phyloP scores from a whole-genome alignment of 2,329 filamentous ascomycete genomes.

The Passalora sequoiae region DNA sequence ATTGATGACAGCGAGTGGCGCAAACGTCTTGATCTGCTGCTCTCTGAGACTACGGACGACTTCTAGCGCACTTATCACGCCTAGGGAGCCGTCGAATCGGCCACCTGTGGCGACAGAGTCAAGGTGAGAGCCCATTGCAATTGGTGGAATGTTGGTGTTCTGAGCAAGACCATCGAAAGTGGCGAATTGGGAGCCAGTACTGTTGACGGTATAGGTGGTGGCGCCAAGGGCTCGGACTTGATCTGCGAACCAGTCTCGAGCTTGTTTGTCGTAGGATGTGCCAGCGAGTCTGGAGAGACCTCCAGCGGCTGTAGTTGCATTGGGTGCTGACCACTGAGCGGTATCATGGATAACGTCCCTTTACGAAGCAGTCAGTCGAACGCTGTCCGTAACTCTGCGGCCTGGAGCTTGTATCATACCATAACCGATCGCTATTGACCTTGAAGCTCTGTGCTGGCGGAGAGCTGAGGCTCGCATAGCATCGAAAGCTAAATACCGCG shows the following conservation, averaged over 20 bases:
- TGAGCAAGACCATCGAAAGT: slow-evolving; percentile 22
- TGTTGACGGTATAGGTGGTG: slow-evolving; percentile 25
- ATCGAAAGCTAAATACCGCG: no score
- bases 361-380: not conserved
- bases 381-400: no score
- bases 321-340: slow-evolving; percentile 20
- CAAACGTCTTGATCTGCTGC: slow-evolving; percentile 25
- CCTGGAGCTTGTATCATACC: slow-evolving; percentile 3
- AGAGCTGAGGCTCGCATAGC: slow-evolving; percentile 5
- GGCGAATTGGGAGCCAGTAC: slow-evolving; percentile 26
- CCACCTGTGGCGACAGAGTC: slow-evolving; percentile 21
- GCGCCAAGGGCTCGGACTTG: slow-evolving; percentile 23
- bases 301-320: slow-evolving; percentile 11
- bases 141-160: slow-evolving; percentile 22
- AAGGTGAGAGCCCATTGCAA: slow-evolving; percentile 27
- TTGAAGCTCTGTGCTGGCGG: slow-evolving; percentile 7
- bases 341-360: slow-evolving; percentile 18
- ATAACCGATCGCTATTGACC: slow-evolving; percentile 15
- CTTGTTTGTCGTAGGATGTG: slow-evolving; percentile 22
- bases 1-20: slow-evolving; percentile 27
- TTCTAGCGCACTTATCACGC: slow-evolving; percentile 20
- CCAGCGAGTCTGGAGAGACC: slow-evolving; percentile 18
- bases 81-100: slow-evolving; percentile 20
- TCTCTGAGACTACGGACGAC: slow-evolving; percentile 30
- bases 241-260: slow-evolving; percentile 28